phyloP scores from a whole-genome alignment of 2,329 filamentous ascomycete species.

The Cordyceps farinosa region DNA sequence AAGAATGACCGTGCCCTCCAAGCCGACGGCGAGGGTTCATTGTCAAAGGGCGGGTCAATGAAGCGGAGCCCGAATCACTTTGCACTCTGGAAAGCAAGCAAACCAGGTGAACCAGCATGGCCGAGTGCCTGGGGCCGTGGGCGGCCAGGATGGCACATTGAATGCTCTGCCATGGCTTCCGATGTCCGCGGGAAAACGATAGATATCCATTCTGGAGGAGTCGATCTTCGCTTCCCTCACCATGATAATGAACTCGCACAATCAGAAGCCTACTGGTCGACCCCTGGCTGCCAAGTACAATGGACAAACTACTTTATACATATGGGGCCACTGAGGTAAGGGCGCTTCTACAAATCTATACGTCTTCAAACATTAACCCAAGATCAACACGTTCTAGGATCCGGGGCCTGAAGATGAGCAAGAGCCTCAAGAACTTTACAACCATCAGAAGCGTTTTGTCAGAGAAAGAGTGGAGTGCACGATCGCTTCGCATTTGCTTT shows the following conservation, averaged over 20 bases:
- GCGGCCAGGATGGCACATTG: conserved; percentile 70
- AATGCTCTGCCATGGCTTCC: conserved; percentile 71
- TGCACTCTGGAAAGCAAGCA: conserved; percentile 64
- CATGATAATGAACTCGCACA: background rate
- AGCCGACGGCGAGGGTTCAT: conserved; percentile 65
- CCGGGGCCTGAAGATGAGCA: conserved; percentile 1
- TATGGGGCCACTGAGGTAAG: background rate
- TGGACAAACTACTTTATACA: conserved; percentile 4
- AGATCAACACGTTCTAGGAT: background rate
- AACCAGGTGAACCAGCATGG: conserved; percentile 45
- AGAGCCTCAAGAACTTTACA: background rate
- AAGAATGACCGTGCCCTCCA: conserved; percentile 59
- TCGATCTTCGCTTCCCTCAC: conserved; percentile 47
- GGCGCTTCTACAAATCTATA: no score
- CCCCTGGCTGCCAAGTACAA: background rate
- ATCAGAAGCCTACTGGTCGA: background rate
- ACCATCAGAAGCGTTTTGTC: background rate
- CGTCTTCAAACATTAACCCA: no score
- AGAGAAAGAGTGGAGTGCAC: background rate
- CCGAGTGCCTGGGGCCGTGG: conserved; percentile 64
- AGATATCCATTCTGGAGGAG: conserved; percentile 69
- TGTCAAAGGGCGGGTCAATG: conserved; percentile 53
- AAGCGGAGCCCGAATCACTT: conserved; percentile 65
- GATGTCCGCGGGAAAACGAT: conserved; percentile 61
- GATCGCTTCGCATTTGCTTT: conserved; percentile 1